Conservation (phyloP, 2,329 filamentous ascomycete species). For the Colletotrichum ledebouriae region DNA sequence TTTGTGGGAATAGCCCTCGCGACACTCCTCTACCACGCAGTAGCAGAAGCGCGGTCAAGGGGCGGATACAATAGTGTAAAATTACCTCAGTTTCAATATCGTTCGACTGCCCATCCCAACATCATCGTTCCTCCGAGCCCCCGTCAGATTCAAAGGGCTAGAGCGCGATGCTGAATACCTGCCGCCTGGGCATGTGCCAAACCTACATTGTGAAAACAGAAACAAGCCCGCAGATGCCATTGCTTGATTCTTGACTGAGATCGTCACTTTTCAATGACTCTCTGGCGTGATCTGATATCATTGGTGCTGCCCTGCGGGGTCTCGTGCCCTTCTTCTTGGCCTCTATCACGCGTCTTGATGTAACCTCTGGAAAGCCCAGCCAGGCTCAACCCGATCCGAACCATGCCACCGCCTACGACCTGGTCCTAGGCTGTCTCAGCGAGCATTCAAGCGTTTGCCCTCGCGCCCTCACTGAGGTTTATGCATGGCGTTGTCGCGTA, state of each 20-base stretch:
- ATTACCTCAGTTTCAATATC: conserved; percentile 8
- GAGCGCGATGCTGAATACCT: neutral
- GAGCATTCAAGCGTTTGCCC: conserved; percentile 16
- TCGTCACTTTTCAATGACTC: conserved; percentile 18
- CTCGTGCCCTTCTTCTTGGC: conserved; percentile 32
- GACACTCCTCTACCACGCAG: conserved; percentile 30
- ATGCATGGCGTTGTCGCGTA: neutral
- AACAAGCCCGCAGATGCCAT: conserved; percentile 17
- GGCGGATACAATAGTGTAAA: neutral
- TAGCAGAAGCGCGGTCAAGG: conserved; percentile 12
- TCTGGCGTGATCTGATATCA: conserved; percentile 36
- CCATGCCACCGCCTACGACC: neutral
- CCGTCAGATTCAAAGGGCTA: conserved; percentile 13
- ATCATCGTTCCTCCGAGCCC: conserved; percentile 17
- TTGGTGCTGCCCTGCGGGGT: conserved; percentile 34
- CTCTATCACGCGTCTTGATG: conserved; percentile 5
- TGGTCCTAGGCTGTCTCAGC: conserved; percentile 1
- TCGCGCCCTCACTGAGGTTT: neutral
- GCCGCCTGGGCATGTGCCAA: conserved; percentile 1
- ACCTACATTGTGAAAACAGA: neutral
- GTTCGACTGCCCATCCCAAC: conserved; percentile 23
- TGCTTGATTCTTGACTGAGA: conserved; percentile 32
- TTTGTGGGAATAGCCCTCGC: conserved; percentile 20
- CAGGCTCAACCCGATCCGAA: neutral
- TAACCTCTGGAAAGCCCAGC: conserved; percentile 4